phyloP scores from a whole-genome alignment of 441 rosid species.

The Populus hybrid region DNA sequence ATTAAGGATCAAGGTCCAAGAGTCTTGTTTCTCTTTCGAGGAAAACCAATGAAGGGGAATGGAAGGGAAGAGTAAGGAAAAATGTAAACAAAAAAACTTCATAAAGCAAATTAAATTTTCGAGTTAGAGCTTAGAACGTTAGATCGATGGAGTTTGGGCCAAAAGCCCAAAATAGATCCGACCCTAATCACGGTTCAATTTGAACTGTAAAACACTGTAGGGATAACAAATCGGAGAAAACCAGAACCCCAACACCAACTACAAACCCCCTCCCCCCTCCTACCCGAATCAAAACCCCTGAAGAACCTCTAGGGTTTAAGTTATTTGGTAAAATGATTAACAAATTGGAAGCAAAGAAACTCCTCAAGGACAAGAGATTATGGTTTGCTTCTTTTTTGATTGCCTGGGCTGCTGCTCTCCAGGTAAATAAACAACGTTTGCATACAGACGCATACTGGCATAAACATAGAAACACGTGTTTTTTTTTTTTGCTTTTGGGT shows the following conservation, averaged over 20 bases:
- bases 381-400: conserved; percentile 74
- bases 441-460: background rate
- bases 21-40: background rate
- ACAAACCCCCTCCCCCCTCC: background rate
- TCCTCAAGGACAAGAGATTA: conserved; percentile 45
- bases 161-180: background rate
- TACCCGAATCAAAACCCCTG: background rate
- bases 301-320: conserved; percentile 20
- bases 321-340: conserved; percentile 13
- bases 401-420: conserved; percentile 90
- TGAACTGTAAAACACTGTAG: background rate
- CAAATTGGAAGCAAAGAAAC: conserved; percentile 48
- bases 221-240: background rate
- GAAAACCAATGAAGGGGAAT: background rate
- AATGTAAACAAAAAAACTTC: background rate
- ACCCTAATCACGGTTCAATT: no score
- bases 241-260: background rate
- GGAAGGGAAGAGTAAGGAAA: background rate
- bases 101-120: background rate
- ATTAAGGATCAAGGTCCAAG: background rate
- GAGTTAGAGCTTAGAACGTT: background rate
- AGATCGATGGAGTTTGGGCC: background rate
- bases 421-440: conserved; percentile 34
- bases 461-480: background rate
- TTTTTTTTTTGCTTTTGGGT: no score